Percentiles rank a stretch among this genome's conserved stretches.
Evolutionary conservation across 805 yeast species (phyloP).

Genomic region (Priceomyces castillae): DNA sequence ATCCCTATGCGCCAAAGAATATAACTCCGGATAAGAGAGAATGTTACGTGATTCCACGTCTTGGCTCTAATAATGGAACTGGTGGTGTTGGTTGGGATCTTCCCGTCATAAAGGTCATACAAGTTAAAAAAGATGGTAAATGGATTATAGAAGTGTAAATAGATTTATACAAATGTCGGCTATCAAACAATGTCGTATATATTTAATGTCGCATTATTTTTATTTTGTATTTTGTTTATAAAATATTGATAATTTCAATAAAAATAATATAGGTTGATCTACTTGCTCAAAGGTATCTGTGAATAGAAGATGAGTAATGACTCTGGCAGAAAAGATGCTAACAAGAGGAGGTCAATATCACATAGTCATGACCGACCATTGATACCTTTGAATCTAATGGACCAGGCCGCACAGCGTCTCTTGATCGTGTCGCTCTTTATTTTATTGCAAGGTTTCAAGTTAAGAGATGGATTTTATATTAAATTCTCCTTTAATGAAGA

Average conservation of each 20-base stretch:
- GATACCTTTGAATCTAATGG: constrained; percentile 65
- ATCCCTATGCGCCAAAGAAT: constrained; percentile 80
- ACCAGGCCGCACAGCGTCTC: constrained; percentile 73
- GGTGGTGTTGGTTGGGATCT: constrained; percentile 93
- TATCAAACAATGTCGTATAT: background rate
- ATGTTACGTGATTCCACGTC: constrained; percentile 86
- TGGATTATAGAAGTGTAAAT: constrained; percentile 47
- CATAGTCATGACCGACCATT: constrained; percentile 20
- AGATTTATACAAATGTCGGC: constrained; percentile 5
- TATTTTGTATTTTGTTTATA: background rate
- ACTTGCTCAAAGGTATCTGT: background rate
- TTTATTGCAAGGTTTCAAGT: constrained; percentile 81
- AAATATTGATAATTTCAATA: background rate
- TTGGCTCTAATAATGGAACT: constrained; percentile 78
- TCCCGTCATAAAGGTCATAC: constrained; percentile 71
- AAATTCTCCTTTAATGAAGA: constrained; percentile 38
- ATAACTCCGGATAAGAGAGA: constrained; percentile 67
- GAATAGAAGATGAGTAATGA: background rate
- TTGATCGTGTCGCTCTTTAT: constrained; percentile 64
- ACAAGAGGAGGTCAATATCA: background rate
- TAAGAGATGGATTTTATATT: constrained; percentile 64
- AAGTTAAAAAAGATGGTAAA: constrained; percentile 59
- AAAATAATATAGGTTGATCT: background rate
- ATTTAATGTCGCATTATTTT: background rate
- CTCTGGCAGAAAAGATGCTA: background rate